Percentiles rank a stretch among this genome's conserved stretches.
These are phyloP conservation scores for Tuber borchii DNA, from an alignment of 495 filamentous ascomycete species.

Conservation along the genomic window DNA sequence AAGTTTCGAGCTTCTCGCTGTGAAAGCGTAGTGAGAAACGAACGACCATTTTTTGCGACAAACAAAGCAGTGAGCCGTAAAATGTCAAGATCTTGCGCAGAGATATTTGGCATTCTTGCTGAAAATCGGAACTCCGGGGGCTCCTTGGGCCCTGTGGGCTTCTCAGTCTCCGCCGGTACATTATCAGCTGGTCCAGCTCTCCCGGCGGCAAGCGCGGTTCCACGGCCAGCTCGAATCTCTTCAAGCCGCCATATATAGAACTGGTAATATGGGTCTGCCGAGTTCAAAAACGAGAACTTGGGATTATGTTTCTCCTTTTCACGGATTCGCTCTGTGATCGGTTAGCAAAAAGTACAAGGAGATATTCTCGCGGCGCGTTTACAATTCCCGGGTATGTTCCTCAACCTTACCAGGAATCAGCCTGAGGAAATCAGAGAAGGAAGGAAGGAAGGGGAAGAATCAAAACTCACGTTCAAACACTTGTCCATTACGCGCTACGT, in stretches of 20 bases:
- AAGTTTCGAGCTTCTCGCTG: constrained; percentile 85
- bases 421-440: constrained; percentile 31
- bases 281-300: constrained; percentile 81
- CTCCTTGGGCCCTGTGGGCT: constrained; percentile 73
- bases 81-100: constrained; percentile 88
- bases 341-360: constrained; percentile 24
- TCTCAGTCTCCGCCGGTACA: constrained; percentile 52
- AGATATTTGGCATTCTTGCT: constrained; percentile 95
- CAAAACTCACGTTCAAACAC: constrained; percentile 65
- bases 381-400: constrained; percentile 21
- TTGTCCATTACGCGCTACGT: constrained; percentile 74
- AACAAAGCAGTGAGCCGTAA: constrained; percentile 83
- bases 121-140: constrained; percentile 92
- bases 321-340: constrained; percentile 56
- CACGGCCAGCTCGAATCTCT: constrained; percentile 77
- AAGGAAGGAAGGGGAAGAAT: constrained; percentile 1
- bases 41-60: constrained; percentile 82
- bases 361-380: not conserved
- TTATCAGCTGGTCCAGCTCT: constrained; percentile 56
- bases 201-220: constrained; percentile 72
- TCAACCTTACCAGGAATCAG: constrained; percentile 38
- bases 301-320: constrained; percentile 79
- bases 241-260: constrained; percentile 86
- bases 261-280: constrained; percentile 74
- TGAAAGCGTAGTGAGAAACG: constrained; percentile 78